A percentile compares a stretch with the other conserved stretches of the same genome.
These are phyloP conservation scores for Mycena galopus DNA, from an alignment of 768 basidiomycete genomes.

Conservation along the genomic window DNA sequence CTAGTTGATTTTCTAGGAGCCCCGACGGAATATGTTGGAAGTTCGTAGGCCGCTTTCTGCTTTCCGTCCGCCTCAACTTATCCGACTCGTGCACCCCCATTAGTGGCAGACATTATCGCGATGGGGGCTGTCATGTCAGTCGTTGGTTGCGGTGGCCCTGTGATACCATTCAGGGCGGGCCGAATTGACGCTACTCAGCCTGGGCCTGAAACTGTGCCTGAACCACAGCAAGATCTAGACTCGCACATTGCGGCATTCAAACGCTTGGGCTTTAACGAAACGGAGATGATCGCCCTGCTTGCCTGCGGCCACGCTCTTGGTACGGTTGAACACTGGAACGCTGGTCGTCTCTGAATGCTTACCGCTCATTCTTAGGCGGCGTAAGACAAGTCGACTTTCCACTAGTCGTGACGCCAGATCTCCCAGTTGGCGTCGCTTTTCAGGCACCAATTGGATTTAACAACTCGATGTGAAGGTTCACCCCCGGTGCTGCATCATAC, in stretches of 20 bases:
- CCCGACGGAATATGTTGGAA: conserved; percentile 21
- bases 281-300: background rate
- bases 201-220: conserved; percentile 31
- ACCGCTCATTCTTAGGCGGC: background rate
- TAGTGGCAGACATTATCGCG: conserved; percentile 40
- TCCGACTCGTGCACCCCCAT: background rate
- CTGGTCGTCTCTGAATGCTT: background rate
- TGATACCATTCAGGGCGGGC: conserved; percentile 37
- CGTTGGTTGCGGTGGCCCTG: conserved; percentile 37
- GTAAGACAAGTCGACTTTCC: background rate
- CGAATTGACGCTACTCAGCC: conserved; percentile 39
- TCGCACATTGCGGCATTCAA: conserved; percentile 31
- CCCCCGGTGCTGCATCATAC: background rate
- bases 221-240: conserved; percentile 22
- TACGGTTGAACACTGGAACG: background rate
- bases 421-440: background rate
- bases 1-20: background rate
- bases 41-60: conserved; percentile 7
- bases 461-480: background rate
- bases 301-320: background rate
- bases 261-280: conserved; percentile 7
- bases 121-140: conserved; percentile 30
- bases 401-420: background rate
- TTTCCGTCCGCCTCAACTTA: background rate
- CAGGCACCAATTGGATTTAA: background rate